Base-by-base conservation (phyloP, 2,329 filamentous ascomycete species). In the Nannizziopsis arthrosporioides region DNA sequence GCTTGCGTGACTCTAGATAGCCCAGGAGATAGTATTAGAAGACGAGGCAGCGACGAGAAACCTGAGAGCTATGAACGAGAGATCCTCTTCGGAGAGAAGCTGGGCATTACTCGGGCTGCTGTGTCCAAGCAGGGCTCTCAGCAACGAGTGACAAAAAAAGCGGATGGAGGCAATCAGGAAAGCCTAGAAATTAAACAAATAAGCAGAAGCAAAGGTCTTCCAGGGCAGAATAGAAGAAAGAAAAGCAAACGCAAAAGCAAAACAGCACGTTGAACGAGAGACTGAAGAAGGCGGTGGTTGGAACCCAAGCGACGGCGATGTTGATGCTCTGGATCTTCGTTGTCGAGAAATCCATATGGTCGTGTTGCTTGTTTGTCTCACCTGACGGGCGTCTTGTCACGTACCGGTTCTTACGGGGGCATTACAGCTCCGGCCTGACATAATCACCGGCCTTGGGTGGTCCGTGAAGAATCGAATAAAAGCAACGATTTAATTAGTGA, bases 231-330 rank as follows among this genome's bases (percentile, higher is more conserved):
- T 10, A 11, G 43, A 36, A 10, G 12, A 38, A 48, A 32, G 22
- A 27, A 41, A 37, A 8, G 2, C 12, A 6, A 37, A 37, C 17
- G 35, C 22, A 37, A 30, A 46, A 34, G 11, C 10, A 43, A 42
- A 42, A 12, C 8, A 47, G 31, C 38, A 43, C 43, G 19, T 11
- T 32, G 35, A 48, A 44, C 40, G 46, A 48, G 40, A 48, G 46
- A 48, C 46, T 2, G 34, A 14, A 39, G 15, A 19, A 41, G 5
- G 17, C 5, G 18, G 38, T 12, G 38, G 22, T 27, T 27, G 22
- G 22, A 27, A 4, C 22, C 22, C 22, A 27, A 42, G 35, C 12
- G 38, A 42, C 31, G 39, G 27, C 12, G 45, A 15, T 18, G 46
- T 39, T 37, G 46, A 42, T 38, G 38, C 34, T 11, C 15, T 15